phyloP scores from a whole-genome alignment of 805 yeast species.

The Lipomyces orientalis region DNA sequence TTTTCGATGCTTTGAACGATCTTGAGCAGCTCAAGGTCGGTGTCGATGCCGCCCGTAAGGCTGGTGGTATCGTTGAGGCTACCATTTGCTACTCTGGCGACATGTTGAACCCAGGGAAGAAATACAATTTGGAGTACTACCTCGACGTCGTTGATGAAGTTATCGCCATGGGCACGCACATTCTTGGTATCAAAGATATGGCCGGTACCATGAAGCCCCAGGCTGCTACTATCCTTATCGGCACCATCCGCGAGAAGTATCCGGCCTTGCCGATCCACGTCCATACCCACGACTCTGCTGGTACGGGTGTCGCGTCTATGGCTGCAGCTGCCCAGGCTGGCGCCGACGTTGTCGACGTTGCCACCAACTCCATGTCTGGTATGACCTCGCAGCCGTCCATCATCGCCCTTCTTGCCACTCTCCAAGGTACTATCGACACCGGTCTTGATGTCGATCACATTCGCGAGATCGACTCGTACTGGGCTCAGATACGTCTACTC shows the following conservation, averaged over 20 bases:
- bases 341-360: slow-evolving; percentile 98
- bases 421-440: slow-evolving; percentile 83
- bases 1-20: slow-evolving; percentile 96
- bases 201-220: slow-evolving; percentile 98
- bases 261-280: slow-evolving; percentile 97
- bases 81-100: slow-evolving; percentile 99
- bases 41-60: slow-evolving; percentile 95
- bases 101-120: slow-evolving; percentile 94
- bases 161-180: slow-evolving; percentile 93
- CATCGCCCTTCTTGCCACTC: slow-evolving; percentile 87
- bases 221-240: slow-evolving; percentile 84
- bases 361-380: slow-evolving; percentile 97
- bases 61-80: slow-evolving; percentile 99
- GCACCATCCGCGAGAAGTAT: slow-evolving; percentile 79
- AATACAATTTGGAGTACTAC: slow-evolving; percentile 92
- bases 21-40: slow-evolving; percentile 96
- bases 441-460: slow-evolving; percentile 70
- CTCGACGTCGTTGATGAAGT: slow-evolving; percentile 78
- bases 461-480: slow-evolving; percentile 87
- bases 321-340: slow-evolving; percentile 93
- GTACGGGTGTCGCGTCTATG: slow-evolving; percentile 98
- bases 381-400: slow-evolving; percentile 99
- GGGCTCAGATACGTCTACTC: slow-evolving; percentile 98
- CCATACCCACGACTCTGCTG: slow-evolving; percentile 99
- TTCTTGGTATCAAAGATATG: slow-evolving; percentile 98